Base-by-base conservation (phyloP, 176 grass and related monocot genomes). In the Panicum miliaceum region DNA sequence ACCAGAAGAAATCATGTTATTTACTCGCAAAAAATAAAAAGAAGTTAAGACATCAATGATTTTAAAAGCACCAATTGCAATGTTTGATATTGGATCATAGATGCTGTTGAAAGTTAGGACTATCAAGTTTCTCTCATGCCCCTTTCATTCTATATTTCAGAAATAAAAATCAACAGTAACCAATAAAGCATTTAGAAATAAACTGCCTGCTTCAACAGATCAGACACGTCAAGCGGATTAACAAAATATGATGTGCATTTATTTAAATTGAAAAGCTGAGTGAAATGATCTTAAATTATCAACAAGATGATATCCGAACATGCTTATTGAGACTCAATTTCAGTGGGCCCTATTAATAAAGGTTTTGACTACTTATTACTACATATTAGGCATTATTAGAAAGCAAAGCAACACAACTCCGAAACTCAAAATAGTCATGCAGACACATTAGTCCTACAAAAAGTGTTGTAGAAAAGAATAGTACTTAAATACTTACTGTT, bases 401-500 rank as follows among this genome's bases (percentile, higher is more conserved):
- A 84, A 82, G n/a, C 50, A 61, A 79, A 35, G 64, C 12, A 69
- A 64, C 53, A 72, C 64, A 43, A 37, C 18, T 71, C 15, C 7
- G 12, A 76, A 60, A 81, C 37, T 38, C n/a, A 35, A 78, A 71
- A 59, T 57, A 43, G 70, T 14, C 12, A 62, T 34, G 64, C 26
- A 43, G 36, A 74, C 45, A 59, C 34, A 88, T 47, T 51, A 59
- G 80, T 60, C 56, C 19, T 40, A 75, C 2, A 52, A 45, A 45
- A 6, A 45, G 19, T 61, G 8, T 11, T 48, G 12, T 46, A 53
- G 41, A 50, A 73, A 38, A 75, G 86, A 56, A 76, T 9, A 66
- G 75, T 68, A 43, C 93, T 89, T 87, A 99, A 66, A 70, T 68
- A 43, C 93, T 89, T 87, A 99, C 97, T 34, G 97, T 99, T 62